Conservation (phyloP, 2,329 filamentous ascomycete species). For the Metarhizium sp. region DNA sequence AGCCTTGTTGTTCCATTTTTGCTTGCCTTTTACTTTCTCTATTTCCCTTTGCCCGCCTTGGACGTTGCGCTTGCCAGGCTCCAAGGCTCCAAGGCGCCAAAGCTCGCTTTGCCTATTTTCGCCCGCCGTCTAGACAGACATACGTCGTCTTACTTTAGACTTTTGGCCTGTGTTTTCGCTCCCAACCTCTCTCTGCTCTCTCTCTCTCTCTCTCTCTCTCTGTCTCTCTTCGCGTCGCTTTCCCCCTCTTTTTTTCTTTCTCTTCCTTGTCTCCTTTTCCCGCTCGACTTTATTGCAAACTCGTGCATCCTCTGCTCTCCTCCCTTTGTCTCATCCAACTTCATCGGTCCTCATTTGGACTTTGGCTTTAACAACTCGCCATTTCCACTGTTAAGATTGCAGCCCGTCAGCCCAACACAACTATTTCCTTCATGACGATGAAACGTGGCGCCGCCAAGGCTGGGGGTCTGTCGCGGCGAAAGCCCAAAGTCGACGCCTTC, state of each 20-base stretch:
- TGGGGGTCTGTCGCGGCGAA: conserved; percentile 22
- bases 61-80: too few relatives aligned
- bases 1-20: too few relatives aligned
- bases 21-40: too few relatives aligned
- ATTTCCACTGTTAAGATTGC: neutral
- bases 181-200: too few relatives aligned
- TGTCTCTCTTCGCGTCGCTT: neutral
- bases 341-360: neutral
- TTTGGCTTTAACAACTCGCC: neutral
- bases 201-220: too few relatives aligned
- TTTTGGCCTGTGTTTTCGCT: too few relatives aligned
- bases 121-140: too few relatives aligned
- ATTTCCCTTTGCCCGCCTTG: too few relatives aligned
- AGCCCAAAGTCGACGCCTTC: conserved; percentile 25
- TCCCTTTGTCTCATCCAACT: neutral
- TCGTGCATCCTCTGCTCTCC: conserved; percentile 6
- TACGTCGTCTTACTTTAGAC: too few relatives aligned
- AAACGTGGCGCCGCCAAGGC: conserved; percentile 15
- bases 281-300: neutral
- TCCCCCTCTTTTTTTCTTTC: neutral
- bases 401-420: neutral
- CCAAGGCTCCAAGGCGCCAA: too few relatives aligned
- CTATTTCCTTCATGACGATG: conserved; percentile 8
- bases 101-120: too few relatives aligned
- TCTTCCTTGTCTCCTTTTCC: too few relatives aligned